Evolutionary conservation across 345 rosid species (phyloP), one percentile per base, ranked within the genome.

Genomic region (Erodium maritimum): DNA sequence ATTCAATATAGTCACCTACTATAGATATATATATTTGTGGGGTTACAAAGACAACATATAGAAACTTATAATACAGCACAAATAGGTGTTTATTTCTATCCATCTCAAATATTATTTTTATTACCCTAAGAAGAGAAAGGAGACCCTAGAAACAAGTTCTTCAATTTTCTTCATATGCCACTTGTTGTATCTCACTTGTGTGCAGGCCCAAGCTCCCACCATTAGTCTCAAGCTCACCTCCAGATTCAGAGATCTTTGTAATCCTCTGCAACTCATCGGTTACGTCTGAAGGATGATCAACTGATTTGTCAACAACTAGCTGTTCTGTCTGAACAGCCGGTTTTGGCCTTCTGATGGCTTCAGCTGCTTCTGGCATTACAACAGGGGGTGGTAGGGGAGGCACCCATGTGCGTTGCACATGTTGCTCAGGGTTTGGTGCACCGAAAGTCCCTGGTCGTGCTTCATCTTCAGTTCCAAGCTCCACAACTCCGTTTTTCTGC

Each of bases 311-410:
- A 57, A 75, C 83, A 18, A 55, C 68, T 59, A 57, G 63, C 62
- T 75, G 83, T 70, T 91, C 98, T 61, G 69, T 80, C 59, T 68
- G 81, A 65, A 73, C 77, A 4, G 69, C 58, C 67, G 74, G 71
- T 72, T 87, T 89, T 11, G 95, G 95, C 50, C 87, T 81, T 19
- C 91, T 74, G 45, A 93, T 93, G 72, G 96, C 99, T 77, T 93
- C 95, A 11, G 87, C 99, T 61, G 96, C 96, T 77, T 82, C 95
- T 24, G 94, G 62, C 86, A 93, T 87, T 51, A 74, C 95, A 59
- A 93, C 86, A 61, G 96, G 95, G 13, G 96, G 99, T 50, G 95
- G 86, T 70, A 75, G 95, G 22, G 99, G 99, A 34, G 96, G 99
- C 65, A 87, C 95, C 96, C 96, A 93, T 24, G 82, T 33, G 18